Conservation (phyloP, 75 land plant species). For the Cupressus sempervirens region DNA sequence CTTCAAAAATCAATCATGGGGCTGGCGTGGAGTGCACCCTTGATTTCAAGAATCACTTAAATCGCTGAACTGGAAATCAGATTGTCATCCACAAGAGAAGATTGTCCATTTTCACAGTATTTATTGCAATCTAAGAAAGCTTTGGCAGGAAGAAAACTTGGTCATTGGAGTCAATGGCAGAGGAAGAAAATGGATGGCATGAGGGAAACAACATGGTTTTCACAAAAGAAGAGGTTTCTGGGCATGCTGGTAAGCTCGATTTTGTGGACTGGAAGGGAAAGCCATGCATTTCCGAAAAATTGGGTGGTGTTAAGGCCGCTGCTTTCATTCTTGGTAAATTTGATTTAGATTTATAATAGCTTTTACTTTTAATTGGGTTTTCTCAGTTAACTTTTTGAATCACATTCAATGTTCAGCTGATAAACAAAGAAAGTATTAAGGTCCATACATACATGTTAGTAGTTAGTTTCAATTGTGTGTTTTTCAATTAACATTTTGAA, state of each 20-base stretch:
- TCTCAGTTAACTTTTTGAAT: too few species aligned
- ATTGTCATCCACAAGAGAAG: not conserved
- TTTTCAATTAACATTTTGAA: too few species aligned
- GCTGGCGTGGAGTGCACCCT: not conserved
- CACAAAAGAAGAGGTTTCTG: not conserved
- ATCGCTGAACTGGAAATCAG: too few species aligned
- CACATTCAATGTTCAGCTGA: too few species aligned
- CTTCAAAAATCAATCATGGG: not conserved
- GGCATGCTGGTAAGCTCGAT: not conserved
- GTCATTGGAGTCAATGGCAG: too few species aligned
- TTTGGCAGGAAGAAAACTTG: too few species aligned
- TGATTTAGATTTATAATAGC: too few species aligned
- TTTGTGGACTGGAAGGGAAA: slow-evolving; percentile 12
- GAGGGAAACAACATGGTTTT: not conserved
- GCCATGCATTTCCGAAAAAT: not conserved
- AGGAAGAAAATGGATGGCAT: not conserved
- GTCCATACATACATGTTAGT: too few species aligned
- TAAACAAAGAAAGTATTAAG: too few species aligned
- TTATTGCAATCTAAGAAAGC: not conserved
- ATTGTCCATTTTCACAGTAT: too few species aligned
- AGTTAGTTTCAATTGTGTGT: too few species aligned
- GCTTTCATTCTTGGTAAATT: not conserved
- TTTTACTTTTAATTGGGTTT: too few species aligned
- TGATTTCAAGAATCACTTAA: not conserved
- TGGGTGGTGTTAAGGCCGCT: slow-evolving; percentile 9